These are phyloP conservation scores for Cryptosporidium parvum DNA, from an alignment of 169 alveolate species.

Conservation along the genomic window DNA sequence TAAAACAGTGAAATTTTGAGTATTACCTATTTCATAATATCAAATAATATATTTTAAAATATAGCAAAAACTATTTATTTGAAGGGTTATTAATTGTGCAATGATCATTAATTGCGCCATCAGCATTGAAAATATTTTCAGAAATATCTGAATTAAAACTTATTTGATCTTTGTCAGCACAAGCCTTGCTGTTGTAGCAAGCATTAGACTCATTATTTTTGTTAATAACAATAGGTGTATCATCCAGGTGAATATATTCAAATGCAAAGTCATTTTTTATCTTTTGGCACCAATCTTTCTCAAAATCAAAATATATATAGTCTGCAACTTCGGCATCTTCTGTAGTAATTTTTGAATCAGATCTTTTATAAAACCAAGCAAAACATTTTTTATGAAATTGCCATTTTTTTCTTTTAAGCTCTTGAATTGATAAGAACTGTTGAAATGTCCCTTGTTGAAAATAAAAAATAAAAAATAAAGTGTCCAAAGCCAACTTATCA, in stretches of 20 bases:
- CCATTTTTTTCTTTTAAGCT: conserved; percentile 81
- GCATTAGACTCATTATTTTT: background rate
- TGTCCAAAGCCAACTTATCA: conserved; percentile 77
- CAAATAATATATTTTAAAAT: background rate
- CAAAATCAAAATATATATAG: conserved; percentile 80
- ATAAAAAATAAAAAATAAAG: conserved; percentile 82
- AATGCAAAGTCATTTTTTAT: conserved; percentile 77
- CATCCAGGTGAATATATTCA: conserved; percentile 78
- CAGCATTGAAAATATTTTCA: background rate
- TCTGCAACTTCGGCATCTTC: conserved; percentile 77
- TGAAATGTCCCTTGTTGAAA: conserved; percentile 82
- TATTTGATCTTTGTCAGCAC: background rate
- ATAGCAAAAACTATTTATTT: background rate
- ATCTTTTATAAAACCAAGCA: conserved; percentile 82
- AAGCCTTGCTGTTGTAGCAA: background rate
- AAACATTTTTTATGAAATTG: conserved; percentile 79
- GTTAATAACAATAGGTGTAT: conserved; percentile 26
- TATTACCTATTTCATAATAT: background rate
- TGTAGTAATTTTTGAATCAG: conserved; percentile 68
- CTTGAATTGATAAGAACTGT: conserved; percentile 80
- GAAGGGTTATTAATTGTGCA: background rate
- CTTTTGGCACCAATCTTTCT: conserved; percentile 80
- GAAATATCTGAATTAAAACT: background rate
- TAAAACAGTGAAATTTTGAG: background rate
- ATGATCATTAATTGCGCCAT: background rate